These are phyloP conservation scores for Candida nitratophila DNA, from an alignment of 805 yeast genomes.

Conservation along the genomic window DNA sequence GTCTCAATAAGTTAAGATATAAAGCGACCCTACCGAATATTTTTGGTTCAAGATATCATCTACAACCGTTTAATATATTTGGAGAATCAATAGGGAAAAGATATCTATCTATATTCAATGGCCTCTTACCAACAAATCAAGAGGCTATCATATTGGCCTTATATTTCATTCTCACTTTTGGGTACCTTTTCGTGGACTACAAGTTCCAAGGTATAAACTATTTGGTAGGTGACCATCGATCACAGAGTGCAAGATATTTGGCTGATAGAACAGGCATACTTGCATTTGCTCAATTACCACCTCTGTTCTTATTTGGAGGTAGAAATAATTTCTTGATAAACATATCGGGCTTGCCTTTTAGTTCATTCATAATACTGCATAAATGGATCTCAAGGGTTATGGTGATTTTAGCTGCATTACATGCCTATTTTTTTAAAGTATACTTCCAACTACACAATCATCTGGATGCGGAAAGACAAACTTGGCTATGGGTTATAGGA, in stretches of 20 bases:
- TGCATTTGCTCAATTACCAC: slow-evolving; percentile 36
- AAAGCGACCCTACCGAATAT: slow-evolving; percentile 16
- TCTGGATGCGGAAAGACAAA: slow-evolving; percentile 3
- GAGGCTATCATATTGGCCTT: slow-evolving; percentile 13
- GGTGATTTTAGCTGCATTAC: slow-evolving; percentile 22
- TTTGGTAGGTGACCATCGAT: slow-evolving; percentile 10
- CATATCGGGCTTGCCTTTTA: slow-evolving; percentile 43
- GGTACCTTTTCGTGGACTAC: slow-evolving; percentile 9
- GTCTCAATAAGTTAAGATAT: slow-evolving; percentile 11
- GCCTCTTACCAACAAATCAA: slow-evolving; percentile 21
- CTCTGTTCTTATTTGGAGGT: slow-evolving; percentile 47
- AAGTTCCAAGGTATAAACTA: slow-evolving; percentile 5
- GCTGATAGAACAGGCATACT: slow-evolving; percentile 55
- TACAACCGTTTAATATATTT: slow-evolving; percentile 15
- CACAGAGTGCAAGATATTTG: slow-evolving; percentile 31
- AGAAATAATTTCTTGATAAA: slow-evolving; percentile 49
- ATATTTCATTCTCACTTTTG: slow-evolving; percentile 9
- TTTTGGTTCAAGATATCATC: slow-evolving; percentile 9
- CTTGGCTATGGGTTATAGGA: slow-evolving; percentile 12
- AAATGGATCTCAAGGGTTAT: slow-evolving; percentile 34
- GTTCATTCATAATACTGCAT: slow-evolving; percentile 35
- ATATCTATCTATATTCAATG: slow-evolving; percentile 8
- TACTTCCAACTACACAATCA: slow-evolving; percentile 2
- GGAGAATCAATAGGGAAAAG: slow-evolving; percentile 5
- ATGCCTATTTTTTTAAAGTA: slow-evolving; percentile 28